Conservation (phyloP, 2,329 filamentous ascomycete genomes). For the Aspergillus hortae region DNA sequence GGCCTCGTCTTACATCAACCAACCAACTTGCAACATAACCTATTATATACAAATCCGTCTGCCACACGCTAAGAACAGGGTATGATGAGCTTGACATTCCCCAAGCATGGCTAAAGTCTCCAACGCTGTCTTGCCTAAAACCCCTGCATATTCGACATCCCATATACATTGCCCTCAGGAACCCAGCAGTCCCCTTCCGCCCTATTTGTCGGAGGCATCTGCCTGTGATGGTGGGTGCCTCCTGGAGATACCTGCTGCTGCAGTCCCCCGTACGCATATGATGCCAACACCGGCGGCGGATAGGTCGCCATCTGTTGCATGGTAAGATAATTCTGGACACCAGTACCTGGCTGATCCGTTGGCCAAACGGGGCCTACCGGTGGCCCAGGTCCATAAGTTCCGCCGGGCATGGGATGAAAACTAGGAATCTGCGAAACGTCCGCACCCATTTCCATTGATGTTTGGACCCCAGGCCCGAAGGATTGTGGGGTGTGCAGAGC, state of each 20-base stretch:
- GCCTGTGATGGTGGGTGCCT: constrained; percentile 9
- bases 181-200: constrained; percentile 32
- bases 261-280: constrained; percentile 21
- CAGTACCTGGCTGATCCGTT: constrained; percentile 14
- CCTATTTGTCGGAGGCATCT: constrained; percentile 15
- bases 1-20: too few species aligned
- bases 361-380: constrained; percentile 23
- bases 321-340: constrained; percentile 4
- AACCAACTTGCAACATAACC: too few species aligned
- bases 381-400: constrained; percentile 17
- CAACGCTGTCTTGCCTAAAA: constrained; percentile 13
- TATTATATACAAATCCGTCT: neutral
- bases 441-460: constrained; percentile 13
- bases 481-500: constrained; percentile 6
- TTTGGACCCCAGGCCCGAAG: constrained; percentile 6
- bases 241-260: constrained; percentile 13
- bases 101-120: neutral
- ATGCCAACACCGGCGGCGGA: constrained; percentile 16
- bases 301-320: constrained; percentile 17
- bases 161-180: constrained; percentile 27
- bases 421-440: constrained; percentile 13
- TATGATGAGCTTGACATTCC: too few species aligned
- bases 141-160: constrained; percentile 25
- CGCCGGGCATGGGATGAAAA: constrained; percentile 15
- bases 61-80: too few species aligned